Evolutionary conservation across 2,329 filamentous ascomycete species (phyloP).

Genomic region (Arachnomyces sp.): DNA sequence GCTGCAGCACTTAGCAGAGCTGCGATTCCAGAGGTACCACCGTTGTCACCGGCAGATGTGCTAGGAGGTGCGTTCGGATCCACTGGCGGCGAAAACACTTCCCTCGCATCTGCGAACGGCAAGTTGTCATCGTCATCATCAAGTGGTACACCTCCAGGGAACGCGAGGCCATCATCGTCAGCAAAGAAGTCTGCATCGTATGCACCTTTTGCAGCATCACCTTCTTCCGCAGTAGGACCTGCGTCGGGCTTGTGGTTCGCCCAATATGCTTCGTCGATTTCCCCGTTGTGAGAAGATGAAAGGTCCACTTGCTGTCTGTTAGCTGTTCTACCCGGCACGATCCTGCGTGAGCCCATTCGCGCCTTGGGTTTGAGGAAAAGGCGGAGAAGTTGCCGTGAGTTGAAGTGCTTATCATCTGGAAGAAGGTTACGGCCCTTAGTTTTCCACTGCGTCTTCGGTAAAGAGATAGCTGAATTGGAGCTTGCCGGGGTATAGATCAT

Average conservation of each 20-base stretch:
- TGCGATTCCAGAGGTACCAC: constrained; percentile 29
- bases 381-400: constrained; percentile 77
- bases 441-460: constrained; percentile 93
- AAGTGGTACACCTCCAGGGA: constrained; percentile 38
- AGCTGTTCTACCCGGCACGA: constrained; percentile 39
- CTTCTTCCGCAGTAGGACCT: constrained; percentile 37
- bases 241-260: constrained; percentile 55
- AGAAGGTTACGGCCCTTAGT: constrained; percentile 87
- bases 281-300: constrained; percentile 55
- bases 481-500: constrained; percentile 72
- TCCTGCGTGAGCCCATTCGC: constrained; percentile 61
- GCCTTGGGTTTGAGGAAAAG: constrained; percentile 94
- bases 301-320: constrained; percentile 35
- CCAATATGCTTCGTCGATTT: constrained; percentile 96
- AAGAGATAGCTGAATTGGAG: constrained; percentile 69
- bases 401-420: constrained; percentile 97
- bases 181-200: constrained; percentile 96
- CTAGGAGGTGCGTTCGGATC: constrained; percentile 25
- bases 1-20: constrained; percentile 33
- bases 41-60: constrained; percentile 24
- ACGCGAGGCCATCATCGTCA: constrained; percentile 55
- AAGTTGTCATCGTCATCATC: constrained; percentile 42
- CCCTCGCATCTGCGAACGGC: constrained; percentile 42
- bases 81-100: constrained; percentile 37
- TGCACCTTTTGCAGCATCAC: constrained; percentile 60